Conservation (phyloP, 805 yeast genomes). For the Brettanomyces naardenensis region DNA sequence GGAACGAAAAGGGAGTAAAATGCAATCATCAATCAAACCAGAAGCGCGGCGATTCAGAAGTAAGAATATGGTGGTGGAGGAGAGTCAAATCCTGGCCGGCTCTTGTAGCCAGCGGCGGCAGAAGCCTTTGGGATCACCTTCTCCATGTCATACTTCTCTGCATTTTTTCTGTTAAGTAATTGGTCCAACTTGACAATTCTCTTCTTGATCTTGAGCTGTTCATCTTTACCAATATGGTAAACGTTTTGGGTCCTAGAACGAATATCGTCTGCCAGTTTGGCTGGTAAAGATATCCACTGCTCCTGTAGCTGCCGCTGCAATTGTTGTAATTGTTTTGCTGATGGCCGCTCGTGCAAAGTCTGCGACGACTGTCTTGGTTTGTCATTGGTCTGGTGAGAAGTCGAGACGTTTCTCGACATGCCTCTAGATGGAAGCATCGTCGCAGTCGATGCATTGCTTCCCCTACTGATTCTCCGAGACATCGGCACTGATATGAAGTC, state of each 20-base stretch:
- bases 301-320: neutral
- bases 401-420: neutral
- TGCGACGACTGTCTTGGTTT: no score
- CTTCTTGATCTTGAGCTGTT: constrained; percentile 17
- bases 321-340: neutral
- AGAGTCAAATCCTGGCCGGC: constrained; percentile 2
- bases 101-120: neutral
- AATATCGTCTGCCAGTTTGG: neutral
- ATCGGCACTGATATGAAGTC: neutral
- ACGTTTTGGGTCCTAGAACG: constrained; percentile 1
- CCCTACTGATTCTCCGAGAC: neutral
- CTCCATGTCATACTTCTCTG: neutral
- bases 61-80: constrained; percentile 7
- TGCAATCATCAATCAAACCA: no score
- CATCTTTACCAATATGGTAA: constrained; percentile 20
- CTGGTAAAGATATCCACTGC: neutral
- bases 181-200: constrained; percentile 21
- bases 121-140: neutral
- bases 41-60: no score
- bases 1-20: no score
- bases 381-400: neutral
- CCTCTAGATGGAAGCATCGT: neutral
- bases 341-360: neutral
- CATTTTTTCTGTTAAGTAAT: constrained; percentile 13
- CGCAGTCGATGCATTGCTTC: neutral